A percentile compares a stretch with the other conserved stretches of the same genome.
phyloP scores from a whole-genome alignment of 2,329 filamentous ascomycete species.

The Lecanoromycetidae sp. region DNA sequence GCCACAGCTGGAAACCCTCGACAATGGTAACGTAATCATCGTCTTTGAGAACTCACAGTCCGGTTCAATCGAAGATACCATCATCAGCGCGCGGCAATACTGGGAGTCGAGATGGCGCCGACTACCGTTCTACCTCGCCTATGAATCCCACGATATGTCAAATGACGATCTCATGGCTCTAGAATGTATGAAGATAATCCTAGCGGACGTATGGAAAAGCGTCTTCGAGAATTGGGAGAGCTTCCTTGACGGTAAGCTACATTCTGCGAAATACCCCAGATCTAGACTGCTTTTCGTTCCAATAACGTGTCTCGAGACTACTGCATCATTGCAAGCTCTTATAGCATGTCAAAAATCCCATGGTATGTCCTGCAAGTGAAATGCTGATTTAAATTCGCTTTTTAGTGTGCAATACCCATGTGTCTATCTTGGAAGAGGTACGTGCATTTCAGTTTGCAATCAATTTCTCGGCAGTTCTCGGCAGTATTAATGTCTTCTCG shows the following conservation, averaged over 20 bases:
- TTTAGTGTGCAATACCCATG: slow-evolving; percentile 11
- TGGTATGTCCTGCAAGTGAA: no score
- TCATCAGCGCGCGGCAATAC: slow-evolving; percentile 39
- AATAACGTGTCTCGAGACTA: no score
- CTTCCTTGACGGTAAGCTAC: slow-evolving; percentile 4
- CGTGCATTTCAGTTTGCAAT: neutral
- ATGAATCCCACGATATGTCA: slow-evolving; percentile 29
- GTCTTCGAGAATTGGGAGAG: slow-evolving; percentile 15
- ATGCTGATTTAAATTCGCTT: neutral
- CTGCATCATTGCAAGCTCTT: no score
- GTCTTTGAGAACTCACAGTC: slow-evolving; percentile 42
- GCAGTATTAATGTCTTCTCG: no score
- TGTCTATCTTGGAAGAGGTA: slow-evolving; percentile 19
- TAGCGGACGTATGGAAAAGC: slow-evolving; percentile 16
- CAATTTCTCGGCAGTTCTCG: neutral
- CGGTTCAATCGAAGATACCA: slow-evolving; percentile 36
- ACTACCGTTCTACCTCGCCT: slow-evolving; percentile 38
- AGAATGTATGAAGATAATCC: slow-evolving; percentile 36
- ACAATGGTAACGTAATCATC: slow-evolving; percentile 41
- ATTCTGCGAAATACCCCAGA: neutral
- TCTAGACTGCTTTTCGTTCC: no score
- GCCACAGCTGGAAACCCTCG: slow-evolving; percentile 32
- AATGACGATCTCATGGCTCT: slow-evolving; percentile 33
- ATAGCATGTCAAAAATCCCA: no score
- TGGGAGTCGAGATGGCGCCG: slow-evolving; percentile 42